These are phyloP conservation scores for Saksenaea oblongispora DNA, from an alignment of 371 early-diverging fungal species.

Conservation along the genomic window DNA sequence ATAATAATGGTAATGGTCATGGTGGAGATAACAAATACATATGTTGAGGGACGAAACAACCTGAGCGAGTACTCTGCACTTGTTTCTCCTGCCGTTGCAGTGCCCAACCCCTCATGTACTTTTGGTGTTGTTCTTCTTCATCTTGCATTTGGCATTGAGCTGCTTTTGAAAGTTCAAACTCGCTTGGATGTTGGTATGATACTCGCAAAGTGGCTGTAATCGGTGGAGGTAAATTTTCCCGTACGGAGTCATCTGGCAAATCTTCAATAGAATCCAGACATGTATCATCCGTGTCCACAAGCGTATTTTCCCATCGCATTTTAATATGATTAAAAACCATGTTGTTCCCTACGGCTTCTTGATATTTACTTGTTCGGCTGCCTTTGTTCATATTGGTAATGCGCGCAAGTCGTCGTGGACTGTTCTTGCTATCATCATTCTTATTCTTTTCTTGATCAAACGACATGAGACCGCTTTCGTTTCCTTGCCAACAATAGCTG, in stretches of 20 bases:
- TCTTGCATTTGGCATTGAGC: constrained; percentile 29
- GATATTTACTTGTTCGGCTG: constrained; percentile 13
- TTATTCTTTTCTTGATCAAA: constrained; percentile 13
- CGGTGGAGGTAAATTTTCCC: not conserved
- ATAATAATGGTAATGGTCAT: not conserved
- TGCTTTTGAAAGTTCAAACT: constrained; percentile 26
- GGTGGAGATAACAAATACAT: not conserved
- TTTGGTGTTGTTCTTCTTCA: constrained; percentile 31
- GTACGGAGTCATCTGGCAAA: constrained; percentile 3
- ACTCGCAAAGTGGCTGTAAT: not conserved
- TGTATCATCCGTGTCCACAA: constrained; percentile 11
- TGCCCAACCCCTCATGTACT: constrained; percentile 29
- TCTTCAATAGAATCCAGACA: constrained; percentile 15
- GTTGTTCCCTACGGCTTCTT: constrained; percentile 11
- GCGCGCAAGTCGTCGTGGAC: constrained; percentile 19
- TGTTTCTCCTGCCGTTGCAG: not conserved
- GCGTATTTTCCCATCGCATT: constrained; percentile 19
- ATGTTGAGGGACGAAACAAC: not conserved
- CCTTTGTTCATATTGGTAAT: constrained; percentile 22
- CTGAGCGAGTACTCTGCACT: not conserved
- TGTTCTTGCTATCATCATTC: not conserved
- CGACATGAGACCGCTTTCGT: constrained; percentile 22
- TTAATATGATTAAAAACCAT: constrained; percentile 23
- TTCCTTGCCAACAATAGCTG: constrained; percentile 34
- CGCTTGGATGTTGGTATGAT: not conserved